These are phyloP conservation scores for Trichosporon ovoides DNA, from an alignment of 1,284 basidiomycete genomes.

Conservation along the genomic window DNA sequence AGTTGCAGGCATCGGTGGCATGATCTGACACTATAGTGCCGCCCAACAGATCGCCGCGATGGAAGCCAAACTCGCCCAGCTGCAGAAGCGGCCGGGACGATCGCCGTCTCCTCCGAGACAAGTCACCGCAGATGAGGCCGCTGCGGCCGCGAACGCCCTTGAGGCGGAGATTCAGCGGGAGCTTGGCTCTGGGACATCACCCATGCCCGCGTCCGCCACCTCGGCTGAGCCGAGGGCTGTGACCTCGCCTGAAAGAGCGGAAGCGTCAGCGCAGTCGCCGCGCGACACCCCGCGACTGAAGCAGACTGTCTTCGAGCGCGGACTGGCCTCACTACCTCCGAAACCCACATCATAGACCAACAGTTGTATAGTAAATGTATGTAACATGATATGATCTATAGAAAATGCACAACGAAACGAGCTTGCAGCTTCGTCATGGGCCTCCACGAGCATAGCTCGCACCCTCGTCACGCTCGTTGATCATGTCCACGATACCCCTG, in stretches of 20 bases:
- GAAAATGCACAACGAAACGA: not conserved
- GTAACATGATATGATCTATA: slow-evolving; percentile 3
- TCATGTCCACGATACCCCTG: slow-evolving; percentile 6
- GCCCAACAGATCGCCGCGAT: slow-evolving; percentile 85
- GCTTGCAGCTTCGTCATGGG: not conserved
- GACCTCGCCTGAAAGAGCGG: not conserved
- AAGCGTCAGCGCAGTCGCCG: not conserved
- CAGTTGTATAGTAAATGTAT: slow-evolving; percentile 11
- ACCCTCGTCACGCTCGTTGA: slow-evolving; percentile 4
- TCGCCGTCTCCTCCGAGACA: slow-evolving; percentile 15
- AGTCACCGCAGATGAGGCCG: not conserved
- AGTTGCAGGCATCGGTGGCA: slow-evolving; percentile 6
- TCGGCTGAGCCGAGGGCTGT: not conserved
- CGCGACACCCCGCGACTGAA: not conserved
- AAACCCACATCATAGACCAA: slow-evolving; percentile 25
- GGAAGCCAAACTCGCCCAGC: slow-evolving; percentile 84
- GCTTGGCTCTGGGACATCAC: slow-evolving; percentile 9
- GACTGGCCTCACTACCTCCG: slow-evolving; percentile 36
- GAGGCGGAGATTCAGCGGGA: slow-evolving; percentile 20
- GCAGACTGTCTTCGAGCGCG: slow-evolving; percentile 21
- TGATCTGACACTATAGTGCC: slow-evolving; percentile 54
- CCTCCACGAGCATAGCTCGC: not conserved
- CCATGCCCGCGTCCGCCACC: not conserved
- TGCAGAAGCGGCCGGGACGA: slow-evolving; percentile 53
- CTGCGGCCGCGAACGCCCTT: slow-evolving; percentile 14